Evolutionary conservation across 306 rosid species (phyloP), one percentile per base, ranked within the genome.

Genomic region (Macrotyloma uniflorum): DNA sequence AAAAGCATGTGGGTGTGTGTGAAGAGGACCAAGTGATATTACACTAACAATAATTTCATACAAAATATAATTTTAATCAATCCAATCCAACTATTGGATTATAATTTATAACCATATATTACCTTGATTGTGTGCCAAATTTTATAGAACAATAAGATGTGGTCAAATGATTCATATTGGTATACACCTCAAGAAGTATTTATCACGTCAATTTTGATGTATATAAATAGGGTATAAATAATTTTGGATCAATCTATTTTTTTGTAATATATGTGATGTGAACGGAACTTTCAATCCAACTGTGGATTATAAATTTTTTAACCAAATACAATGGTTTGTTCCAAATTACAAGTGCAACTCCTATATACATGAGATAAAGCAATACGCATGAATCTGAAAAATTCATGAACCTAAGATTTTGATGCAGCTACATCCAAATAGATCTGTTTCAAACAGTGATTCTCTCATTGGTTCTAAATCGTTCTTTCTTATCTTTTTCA

Each of bases 401-500:
- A 2, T 59, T 59, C 66, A 59, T 28, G 40, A 59, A 59, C 12
- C 40, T 28, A 28, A 28, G 38, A 16, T 59, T 59, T 59, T 28
- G 23, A 59, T 58, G 65, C 65, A 26, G 38, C 38, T 58, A 58
- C 20, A 13, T 20, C 36, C 22, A 61, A 15, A 28, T 15, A 61
- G 67, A 28, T 59, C 22, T 14, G 9, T 30, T 61, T 14, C 67
- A 35, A 61, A 15, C 40, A 30, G 3, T 15, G 42, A 40, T 80
- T 78, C 40, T 62, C 7, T 18, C 5, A 13, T 10, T 19, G 57
- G 46, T 83, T 74, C 75, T 80, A 72, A 84, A 51, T 46, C 73
- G 57, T 51, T 15, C 43, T 15, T 63, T 64, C 24, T 3, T 75
- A 57, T 74, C 79, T 79, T 84, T 53, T 84, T 81, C 65, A 65